phyloP scores from a whole-genome alignment of 2,329 filamentous ascomycete genomes.

The Tolypocladium sp. region DNA sequence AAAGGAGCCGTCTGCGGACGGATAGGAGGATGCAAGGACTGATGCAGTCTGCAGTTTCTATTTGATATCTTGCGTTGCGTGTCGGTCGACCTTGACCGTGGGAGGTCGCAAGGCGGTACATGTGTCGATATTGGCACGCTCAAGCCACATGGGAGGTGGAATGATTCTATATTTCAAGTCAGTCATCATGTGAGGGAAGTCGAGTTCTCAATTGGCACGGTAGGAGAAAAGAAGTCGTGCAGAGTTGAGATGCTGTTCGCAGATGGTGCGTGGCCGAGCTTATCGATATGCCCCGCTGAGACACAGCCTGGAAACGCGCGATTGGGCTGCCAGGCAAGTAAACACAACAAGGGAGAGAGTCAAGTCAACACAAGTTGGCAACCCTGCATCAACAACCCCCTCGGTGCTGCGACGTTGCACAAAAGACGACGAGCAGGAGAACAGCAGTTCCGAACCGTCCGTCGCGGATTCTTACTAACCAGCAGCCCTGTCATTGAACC shows the following conservation, averaged over 20 bases:
- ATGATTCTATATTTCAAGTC: background rate
- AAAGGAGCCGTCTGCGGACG: slow-evolving; percentile 6
- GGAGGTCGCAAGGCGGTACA: background rate
- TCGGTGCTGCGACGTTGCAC: background rate
- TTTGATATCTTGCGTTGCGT: too few relatives aligned
- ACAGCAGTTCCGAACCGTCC: background rate
- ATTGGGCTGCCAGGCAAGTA: slow-evolving; percentile 1
- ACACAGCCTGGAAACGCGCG: background rate
- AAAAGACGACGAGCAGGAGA: background rate
- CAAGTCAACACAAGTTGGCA: slow-evolving; percentile 1
- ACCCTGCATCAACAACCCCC: background rate
- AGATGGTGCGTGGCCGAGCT: background rate
- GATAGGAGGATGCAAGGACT: background rate
- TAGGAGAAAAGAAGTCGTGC: background rate
- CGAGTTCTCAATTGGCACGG: background rate
- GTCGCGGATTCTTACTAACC: background rate
- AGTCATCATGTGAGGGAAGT: too few relatives aligned
- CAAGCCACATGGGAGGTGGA: background rate
- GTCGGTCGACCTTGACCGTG: too few relatives aligned
- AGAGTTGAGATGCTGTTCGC: background rate
- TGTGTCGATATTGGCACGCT: background rate
- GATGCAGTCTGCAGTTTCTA: background rate
- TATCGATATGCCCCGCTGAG: slow-evolving; percentile 10
- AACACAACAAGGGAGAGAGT: slow-evolving; percentile 3
- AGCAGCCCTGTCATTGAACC: background rate